A percentile compares a stretch with the other conserved stretches of the same genome.
Evolutionary conservation across 768 basidiomycete genomes (phyloP).

Genomic region (Lactarius hatsudake): DNA sequence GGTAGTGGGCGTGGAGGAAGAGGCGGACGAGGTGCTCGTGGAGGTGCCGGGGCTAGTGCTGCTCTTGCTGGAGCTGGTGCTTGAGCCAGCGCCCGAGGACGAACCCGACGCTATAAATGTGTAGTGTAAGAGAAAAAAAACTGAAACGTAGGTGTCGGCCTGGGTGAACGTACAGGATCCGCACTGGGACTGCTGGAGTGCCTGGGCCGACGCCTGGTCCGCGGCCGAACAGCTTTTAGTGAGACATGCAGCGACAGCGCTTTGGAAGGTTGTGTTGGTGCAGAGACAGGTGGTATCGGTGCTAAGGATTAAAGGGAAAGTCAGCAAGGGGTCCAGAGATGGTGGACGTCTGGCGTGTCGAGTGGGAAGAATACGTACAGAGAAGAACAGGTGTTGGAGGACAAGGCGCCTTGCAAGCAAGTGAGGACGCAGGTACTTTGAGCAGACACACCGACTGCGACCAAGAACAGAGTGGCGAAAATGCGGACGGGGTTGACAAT

Average conservation of each 20-base stretch:
- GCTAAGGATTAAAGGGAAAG: slow-evolving; percentile 30
- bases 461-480: slow-evolving; percentile 1
- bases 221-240: slow-evolving; percentile 34
- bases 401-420: neutral
- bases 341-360: neutral
- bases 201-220: slow-evolving; percentile 35
- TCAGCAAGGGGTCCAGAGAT: neutral
- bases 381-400: slow-evolving; percentile 1
- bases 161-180: slow-evolving; percentile 25
- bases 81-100: neutral
- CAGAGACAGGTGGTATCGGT: slow-evolving; percentile 42
- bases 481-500: slow-evolving; percentile 3
- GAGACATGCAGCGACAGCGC: slow-evolving; percentile 36
- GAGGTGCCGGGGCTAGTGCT: neutral
- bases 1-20: neutral
- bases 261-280: slow-evolving; percentile 39
- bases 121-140: neutral
- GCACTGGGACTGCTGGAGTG: slow-evolving; percentile 38
- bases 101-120: neutral
- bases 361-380: neutral
- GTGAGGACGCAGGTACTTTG: slow-evolving; percentile 4
- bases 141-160: too few species aligned
- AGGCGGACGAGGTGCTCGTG: neutral
- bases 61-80: too few species aligned
- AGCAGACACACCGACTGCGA: slow-evolving; percentile 6